Conservation (phyloP, 768 basidiomycete genomes). For the Tulasnella sp. region DNA sequence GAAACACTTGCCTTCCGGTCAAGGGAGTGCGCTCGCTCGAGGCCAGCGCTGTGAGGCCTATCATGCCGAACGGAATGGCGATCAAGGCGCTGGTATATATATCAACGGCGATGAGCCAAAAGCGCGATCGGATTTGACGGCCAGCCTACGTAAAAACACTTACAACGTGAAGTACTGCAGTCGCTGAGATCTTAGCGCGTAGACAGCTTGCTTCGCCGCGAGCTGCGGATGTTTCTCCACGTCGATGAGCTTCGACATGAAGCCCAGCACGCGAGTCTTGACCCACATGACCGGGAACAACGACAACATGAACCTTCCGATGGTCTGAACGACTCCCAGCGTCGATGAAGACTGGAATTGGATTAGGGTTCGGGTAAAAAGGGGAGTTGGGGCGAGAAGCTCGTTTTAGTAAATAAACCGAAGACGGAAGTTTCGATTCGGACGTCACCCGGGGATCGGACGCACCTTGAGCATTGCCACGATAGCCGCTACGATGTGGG, state of each 20-base stretch:
- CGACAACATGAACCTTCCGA: slow-evolving; percentile 67
- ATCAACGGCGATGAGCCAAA: background rate
- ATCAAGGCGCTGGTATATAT: slow-evolving; percentile 49
- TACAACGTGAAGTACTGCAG: slow-evolving; percentile 10
- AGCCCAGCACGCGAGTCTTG: slow-evolving; percentile 51
- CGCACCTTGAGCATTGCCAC: slow-evolving; percentile 64
- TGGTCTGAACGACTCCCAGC: slow-evolving; percentile 65
- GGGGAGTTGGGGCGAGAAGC: background rate
- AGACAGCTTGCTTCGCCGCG: slow-evolving; percentile 14
- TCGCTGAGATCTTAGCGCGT: background rate
- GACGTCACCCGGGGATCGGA: background rate
- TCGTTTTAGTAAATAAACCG: slow-evolving; percentile 12
- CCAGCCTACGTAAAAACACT: background rate
- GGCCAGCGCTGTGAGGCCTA: slow-evolving; percentile 67
- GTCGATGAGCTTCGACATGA: slow-evolving; percentile 45
- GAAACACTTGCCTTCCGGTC: slow-evolving; percentile 69
- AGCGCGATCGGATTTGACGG: background rate
- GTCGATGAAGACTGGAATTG: slow-evolving; percentile 62
- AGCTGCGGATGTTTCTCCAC: slow-evolving; percentile 1
- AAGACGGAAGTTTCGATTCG: background rate
- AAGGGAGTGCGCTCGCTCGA: slow-evolving; percentile 75
- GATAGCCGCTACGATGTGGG: slow-evolving; percentile 42
- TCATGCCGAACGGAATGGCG: slow-evolving; percentile 56
- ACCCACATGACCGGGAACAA: slow-evolving; percentile 67
- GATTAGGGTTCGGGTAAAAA: background rate